These are phyloP conservation scores for Ichthyophthirius multifiliis DNA, from an alignment of 169 alveolate species.

Conservation along the genomic window DNA sequence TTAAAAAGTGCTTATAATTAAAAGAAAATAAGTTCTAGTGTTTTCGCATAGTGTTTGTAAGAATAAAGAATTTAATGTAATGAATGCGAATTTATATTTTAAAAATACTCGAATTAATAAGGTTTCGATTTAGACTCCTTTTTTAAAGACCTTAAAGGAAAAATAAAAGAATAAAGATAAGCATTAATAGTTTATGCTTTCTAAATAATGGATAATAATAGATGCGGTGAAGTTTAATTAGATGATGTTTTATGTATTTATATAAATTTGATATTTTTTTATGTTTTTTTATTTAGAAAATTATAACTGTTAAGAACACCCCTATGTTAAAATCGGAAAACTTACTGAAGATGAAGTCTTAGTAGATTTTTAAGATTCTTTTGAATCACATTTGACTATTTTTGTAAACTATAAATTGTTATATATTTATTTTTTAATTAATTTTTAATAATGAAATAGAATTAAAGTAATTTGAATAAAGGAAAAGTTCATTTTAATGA, in stretches of 20 bases:
- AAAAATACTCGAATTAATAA: slow-evolving; percentile 32
- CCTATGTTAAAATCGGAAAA: slow-evolving; percentile 64
- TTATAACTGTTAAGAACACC: slow-evolving; percentile 45
- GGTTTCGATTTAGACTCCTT: slow-evolving; percentile 33
- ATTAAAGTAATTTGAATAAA: slow-evolving; percentile 31
- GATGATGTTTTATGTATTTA: slow-evolving; percentile 49
- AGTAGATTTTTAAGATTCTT: slow-evolving; percentile 61
- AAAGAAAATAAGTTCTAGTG: slow-evolving; percentile 16
- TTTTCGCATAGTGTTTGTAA: slow-evolving; percentile 20
- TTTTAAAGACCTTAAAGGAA: slow-evolving; percentile 46
- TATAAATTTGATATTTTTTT: not conserved
- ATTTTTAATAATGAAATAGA: not conserved
- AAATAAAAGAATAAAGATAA: slow-evolving; percentile 52
- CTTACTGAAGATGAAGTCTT: slow-evolving; percentile 62
- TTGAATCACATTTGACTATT: slow-evolving; percentile 48
- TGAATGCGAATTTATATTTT: not conserved
- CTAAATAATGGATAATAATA: slow-evolving; percentile 42
- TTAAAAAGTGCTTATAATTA: slow-evolving; percentile 32
- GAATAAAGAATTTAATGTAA: not conserved
- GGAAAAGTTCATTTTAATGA: slow-evolving; percentile 58
- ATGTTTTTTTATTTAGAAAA: not conserved
- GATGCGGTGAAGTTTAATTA: slow-evolving; percentile 40
- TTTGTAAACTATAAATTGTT: not conserved
- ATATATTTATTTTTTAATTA: not conserved
- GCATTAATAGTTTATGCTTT: slow-evolving; percentile 31